Evolutionary conservation across 345 rosid genomes (phyloP).

Genomic region (Brassica nigra): DNA sequence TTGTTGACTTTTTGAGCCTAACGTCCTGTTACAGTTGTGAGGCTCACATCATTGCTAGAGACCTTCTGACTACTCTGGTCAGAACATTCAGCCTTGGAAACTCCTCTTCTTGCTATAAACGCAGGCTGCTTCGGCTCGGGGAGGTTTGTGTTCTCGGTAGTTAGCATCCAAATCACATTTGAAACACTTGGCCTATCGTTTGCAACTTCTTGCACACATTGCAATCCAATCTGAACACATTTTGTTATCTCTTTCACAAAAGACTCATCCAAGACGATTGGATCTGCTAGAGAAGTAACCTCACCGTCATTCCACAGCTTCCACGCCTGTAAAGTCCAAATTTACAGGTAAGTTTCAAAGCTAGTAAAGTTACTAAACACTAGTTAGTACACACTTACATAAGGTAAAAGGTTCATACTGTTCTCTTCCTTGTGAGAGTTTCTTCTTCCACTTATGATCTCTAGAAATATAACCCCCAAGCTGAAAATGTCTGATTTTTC

Average conservation of each 20-base stretch:
- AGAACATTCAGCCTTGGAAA: slow-evolving; percentile 32
- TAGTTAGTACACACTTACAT: slow-evolving; percentile 37
- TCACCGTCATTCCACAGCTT: slow-evolving; percentile 40
- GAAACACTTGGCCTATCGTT: slow-evolving; percentile 48
- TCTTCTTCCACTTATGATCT: slow-evolving; percentile 46
- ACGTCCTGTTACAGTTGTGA: slow-evolving; percentile 38
- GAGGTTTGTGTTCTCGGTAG: slow-evolving; percentile 22
- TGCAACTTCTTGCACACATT: slow-evolving; percentile 48
- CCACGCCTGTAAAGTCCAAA: slow-evolving; percentile 43
- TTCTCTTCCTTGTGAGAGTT: slow-evolving; percentile 43
- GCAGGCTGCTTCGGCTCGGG: slow-evolving; percentile 34
- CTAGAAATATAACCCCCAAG: slow-evolving; percentile 49
- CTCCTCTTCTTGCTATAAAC: slow-evolving; percentile 31
- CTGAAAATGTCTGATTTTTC: slow-evolving; percentile 53
- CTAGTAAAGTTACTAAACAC: not conserved
- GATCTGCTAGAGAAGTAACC: slow-evolving; percentile 34
- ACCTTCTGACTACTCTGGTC: slow-evolving; percentile 37
- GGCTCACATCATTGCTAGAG: slow-evolving; percentile 36
- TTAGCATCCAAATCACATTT: slow-evolving; percentile 38
- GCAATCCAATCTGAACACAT: slow-evolving; percentile 46
- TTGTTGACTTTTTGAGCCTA: not conserved
- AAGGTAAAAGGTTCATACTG: slow-evolving; percentile 32
- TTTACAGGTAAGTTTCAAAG: not conserved
- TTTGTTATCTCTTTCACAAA: slow-evolving; percentile 33
- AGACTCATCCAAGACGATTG: slow-evolving; percentile 19